phyloP scores from a whole-genome alignment of 2,329 filamentous ascomycete species.

The Septoria linicola region DNA sequence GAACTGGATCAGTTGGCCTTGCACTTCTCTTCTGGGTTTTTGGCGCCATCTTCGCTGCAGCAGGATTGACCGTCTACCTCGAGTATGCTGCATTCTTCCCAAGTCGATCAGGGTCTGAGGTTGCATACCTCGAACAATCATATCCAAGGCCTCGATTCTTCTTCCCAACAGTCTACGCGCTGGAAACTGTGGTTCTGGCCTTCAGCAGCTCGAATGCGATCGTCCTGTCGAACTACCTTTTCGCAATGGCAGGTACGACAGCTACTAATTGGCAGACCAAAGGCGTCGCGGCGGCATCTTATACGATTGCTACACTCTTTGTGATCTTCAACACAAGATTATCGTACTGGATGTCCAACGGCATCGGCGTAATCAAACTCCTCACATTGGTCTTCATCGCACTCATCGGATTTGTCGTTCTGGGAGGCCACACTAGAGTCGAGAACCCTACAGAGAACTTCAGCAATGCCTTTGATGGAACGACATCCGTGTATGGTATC shows the following conservation, averaged over 20 bases:
- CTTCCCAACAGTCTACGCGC: slow-evolving; percentile 63
- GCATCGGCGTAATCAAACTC: slow-evolving; percentile 59
- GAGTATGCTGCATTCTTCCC: slow-evolving; percentile 66
- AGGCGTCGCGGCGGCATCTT: slow-evolving; percentile 64
- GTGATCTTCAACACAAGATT: slow-evolving; percentile 57
- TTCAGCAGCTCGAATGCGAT: slow-evolving; percentile 67
- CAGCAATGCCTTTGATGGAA: slow-evolving; percentile 55
- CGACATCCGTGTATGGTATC: slow-evolving; percentile 48
- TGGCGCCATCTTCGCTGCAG: slow-evolving; percentile 58
- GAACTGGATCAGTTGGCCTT: slow-evolving; percentile 62
- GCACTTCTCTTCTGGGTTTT: slow-evolving; percentile 64
- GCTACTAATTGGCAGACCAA: slow-evolving; percentile 63
- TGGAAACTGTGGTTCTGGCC: slow-evolving; percentile 62
- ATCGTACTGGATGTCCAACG: slow-evolving; percentile 57
- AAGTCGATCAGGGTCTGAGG: slow-evolving; percentile 64
- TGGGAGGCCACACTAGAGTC: slow-evolving; percentile 57
- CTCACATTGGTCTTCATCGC: slow-evolving; percentile 56
- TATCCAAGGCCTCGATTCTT: slow-evolving; percentile 64
- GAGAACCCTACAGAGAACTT: slow-evolving; percentile 56
- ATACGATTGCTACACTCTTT: slow-evolving; percentile 53
- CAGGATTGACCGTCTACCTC: slow-evolving; percentile 59
- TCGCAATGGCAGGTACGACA: slow-evolving; percentile 52
- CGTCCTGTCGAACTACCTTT: slow-evolving; percentile 60
- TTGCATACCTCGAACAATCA: slow-evolving; percentile 67
- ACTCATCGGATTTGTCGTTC: slow-evolving; percentile 59